A percentile compares a stretch with the other conserved stretches of the same genome.
phyloP scores from a whole-genome alignment of 306 rosid genomes.

The Amphicarpaea edgeworthii region DNA sequence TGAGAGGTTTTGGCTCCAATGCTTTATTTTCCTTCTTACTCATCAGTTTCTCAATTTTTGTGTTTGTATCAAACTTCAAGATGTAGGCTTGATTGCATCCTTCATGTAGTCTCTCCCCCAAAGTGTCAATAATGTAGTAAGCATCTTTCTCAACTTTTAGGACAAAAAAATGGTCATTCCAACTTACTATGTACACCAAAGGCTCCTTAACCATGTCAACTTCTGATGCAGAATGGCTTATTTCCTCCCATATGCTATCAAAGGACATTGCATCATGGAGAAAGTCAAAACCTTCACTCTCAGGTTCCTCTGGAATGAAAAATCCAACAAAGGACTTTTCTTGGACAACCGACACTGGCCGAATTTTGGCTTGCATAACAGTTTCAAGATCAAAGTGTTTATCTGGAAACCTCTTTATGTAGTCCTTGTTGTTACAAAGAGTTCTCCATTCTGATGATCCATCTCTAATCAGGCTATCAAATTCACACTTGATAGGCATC shows the following conservation, averaged over 20 bases:
- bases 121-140: conserved; percentile 74
- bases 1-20: conserved; percentile 53
- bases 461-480: conserved; percentile 75
- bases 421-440: conserved; percentile 69
- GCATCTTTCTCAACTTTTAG: conserved; percentile 78
- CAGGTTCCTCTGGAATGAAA: conserved; percentile 75
- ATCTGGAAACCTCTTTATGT: conserved; percentile 68
- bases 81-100: conserved; percentile 79
- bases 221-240: conserved; percentile 63
- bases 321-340: conserved; percentile 76
- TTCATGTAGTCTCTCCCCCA: conserved; percentile 88
- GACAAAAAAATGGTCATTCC: conserved; percentile 88
- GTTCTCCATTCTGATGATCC: conserved; percentile 82
- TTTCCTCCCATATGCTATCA: conserved; percentile 86
- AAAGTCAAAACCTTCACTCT: conserved; percentile 66
- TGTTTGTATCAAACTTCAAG: conserved; percentile 68
- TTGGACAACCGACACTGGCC: conserved; percentile 62
- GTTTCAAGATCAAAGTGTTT: conserved; percentile 89
- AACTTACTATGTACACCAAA: conserved; percentile 72
- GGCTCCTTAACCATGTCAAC: conserved; percentile 54
- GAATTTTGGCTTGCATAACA: conserved; percentile 72
- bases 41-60: conserved; percentile 57
- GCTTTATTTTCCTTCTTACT: conserved; percentile 40
- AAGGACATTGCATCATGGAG: conserved; percentile 80
- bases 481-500: conserved; percentile 77